These are phyloP conservation scores for Alternaria metachromatica DNA, from an alignment of 2,329 filamentous ascomycete species.

Conservation along the genomic window DNA sequence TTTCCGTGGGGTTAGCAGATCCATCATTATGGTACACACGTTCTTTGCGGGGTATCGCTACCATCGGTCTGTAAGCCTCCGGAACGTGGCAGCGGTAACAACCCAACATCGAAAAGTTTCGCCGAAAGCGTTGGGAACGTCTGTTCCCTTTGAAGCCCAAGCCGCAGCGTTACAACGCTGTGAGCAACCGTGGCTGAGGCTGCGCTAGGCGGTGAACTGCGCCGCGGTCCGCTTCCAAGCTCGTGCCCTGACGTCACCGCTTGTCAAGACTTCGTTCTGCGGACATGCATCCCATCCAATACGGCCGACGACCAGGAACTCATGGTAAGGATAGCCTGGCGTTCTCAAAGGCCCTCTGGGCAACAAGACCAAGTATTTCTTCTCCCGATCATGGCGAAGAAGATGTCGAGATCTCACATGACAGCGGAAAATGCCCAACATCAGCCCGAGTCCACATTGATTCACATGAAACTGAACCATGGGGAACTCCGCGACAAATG, in stretches of 20 bases:
- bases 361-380: not conserved
- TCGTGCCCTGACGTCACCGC: constrained; percentile 30
- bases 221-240: constrained; percentile 3
- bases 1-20: not conserved
- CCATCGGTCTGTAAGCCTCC: not conserved
- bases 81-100: constrained; percentile 1
- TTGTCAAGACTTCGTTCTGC: not conserved
- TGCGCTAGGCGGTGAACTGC: constrained; percentile 4
- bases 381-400: not conserved
- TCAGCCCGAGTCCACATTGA: constrained; percentile 14
- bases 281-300: constrained; percentile 21
- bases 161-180: not conserved
- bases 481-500: constrained; percentile 15
- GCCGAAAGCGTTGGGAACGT: not conserved
- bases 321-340: constrained; percentile 28
- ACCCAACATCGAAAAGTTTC: not conserved
- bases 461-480: constrained; percentile 4
- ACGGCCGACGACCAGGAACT: constrained; percentile 18
- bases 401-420: not conserved
- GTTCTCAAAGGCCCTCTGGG: constrained; percentile 1
- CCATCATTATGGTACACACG: not conserved
- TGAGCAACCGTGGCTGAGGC: constrained; percentile 21
- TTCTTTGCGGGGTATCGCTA: constrained; percentile 1
- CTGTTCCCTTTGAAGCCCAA: not conserved
- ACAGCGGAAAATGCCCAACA: constrained; percentile 20